Percentiles rank a stretch among this genome's conserved stretches.
These are phyloP conservation scores for Hamamelis virginiana DNA, from an alignment of 164 flowering plant species.

Conservation along the genomic window DNA sequence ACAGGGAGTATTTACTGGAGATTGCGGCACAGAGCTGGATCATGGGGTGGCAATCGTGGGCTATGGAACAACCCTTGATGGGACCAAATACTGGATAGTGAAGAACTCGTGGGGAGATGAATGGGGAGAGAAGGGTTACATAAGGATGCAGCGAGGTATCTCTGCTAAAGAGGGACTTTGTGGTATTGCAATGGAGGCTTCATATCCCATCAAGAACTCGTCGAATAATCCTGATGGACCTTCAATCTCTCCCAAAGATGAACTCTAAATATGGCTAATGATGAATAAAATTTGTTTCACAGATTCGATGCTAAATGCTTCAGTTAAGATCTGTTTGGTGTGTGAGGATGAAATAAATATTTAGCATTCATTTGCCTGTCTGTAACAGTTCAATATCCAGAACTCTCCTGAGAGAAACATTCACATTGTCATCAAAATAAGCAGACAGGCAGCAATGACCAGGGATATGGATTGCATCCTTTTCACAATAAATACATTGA, in stretches of 20 bases:
- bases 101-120: slow-evolving; percentile 92
- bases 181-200: slow-evolving; percentile 88
- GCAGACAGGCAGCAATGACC: no score
- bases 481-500: neutral
- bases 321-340: neutral
- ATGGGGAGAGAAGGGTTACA: slow-evolving; percentile 91
- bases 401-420: no score
- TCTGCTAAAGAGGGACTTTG: slow-evolving; percentile 55
- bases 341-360: neutral
- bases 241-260: slow-evolving; percentile 44
- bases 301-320: neutral
- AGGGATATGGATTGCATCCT: neutral
- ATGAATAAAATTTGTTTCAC: neutral
- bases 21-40: slow-evolving; percentile 66
- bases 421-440: no score
- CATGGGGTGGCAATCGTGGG: slow-evolving; percentile 90
- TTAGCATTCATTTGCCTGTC: no score
- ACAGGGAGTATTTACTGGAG: slow-evolving; percentile 79
- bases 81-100: slow-evolving; percentile 88
- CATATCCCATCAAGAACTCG: slow-evolving; percentile 73
- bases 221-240: slow-evolving; percentile 27
- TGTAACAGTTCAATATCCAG: no score
- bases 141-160: slow-evolving; percentile 68
- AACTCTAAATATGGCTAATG: slow-evolving; percentile 34
- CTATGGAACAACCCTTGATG: slow-evolving; percentile 71